phyloP scores from a whole-genome alignment of 1,139 yeast species.

The Candida sanyaensis region DNA sequence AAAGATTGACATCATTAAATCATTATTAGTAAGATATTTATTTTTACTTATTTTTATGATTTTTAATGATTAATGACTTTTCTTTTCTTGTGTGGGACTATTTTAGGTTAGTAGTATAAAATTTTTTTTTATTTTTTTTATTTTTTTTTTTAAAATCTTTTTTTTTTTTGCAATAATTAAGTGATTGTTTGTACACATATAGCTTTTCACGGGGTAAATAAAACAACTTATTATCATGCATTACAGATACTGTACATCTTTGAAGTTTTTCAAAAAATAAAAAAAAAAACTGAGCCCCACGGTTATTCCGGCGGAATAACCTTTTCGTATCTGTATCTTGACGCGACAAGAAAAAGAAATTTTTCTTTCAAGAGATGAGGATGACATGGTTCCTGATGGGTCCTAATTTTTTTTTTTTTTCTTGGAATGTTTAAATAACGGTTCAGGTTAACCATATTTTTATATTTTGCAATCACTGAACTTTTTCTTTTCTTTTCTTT shows the following conservation, averaged over 20 bases:
- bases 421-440: neutral
- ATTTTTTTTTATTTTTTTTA: too few species aligned
- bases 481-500: too few species aligned
- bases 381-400: neutral
- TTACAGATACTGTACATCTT: neutral
- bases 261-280: too few species aligned
- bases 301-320: too few species aligned
- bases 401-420: neutral
- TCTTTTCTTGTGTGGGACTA: neutral
- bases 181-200: too few species aligned
- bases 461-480: neutral
- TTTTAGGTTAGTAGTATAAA: neutral
- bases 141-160: neutral
- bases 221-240: neutral
- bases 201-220: too few species aligned
- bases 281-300: too few species aligned
- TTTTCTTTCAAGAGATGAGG: neutral
- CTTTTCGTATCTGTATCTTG: too few species aligned
- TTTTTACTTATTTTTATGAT: neutral
- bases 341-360: neutral
- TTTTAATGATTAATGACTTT: constrained; percentile 2
- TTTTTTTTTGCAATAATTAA: too few species aligned
- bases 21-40: neutral
- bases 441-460: neutral
- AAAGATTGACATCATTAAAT: constrained; percentile 14